A percentile compares a stretch with the other conserved stretches of the same genome.
phyloP scores from a whole-genome alignment of 192 early-diverging fungal genomes.

The Obelidium mucronatum region DNA sequence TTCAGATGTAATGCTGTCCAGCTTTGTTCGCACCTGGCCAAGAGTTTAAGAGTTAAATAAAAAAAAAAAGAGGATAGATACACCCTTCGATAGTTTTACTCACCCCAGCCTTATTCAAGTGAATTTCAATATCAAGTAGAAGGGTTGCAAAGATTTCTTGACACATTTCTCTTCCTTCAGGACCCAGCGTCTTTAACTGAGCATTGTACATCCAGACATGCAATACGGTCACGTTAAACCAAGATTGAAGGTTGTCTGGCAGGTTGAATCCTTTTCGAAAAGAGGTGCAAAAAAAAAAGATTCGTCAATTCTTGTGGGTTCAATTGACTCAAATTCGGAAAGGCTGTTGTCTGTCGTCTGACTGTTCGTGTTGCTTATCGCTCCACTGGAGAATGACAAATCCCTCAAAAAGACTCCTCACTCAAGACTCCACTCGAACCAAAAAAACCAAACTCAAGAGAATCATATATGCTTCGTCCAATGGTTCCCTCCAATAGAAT shows the following conservation, averaged over 20 bases:
- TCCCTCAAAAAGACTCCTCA: no score
- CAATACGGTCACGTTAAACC: conserved; percentile 89
- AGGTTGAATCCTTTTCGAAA: conserved; percentile 53
- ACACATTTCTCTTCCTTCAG: conserved; percentile 75
- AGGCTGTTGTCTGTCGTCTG: no score
- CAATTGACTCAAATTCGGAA: no score
- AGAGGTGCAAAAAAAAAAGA: background rate
- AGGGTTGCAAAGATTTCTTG: conserved; percentile 89
- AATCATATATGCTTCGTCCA: no score
- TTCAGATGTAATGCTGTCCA: conserved; percentile 80
- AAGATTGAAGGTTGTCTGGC: conserved; percentile 88
- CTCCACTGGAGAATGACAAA: no score
- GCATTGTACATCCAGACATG: conserved; percentile 96
- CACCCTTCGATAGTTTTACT: no score
- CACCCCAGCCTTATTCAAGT: conserved; percentile 83
- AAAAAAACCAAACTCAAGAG: no score
- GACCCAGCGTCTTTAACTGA: conserved; percentile 58
- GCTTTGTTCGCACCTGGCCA: conserved; percentile 60
- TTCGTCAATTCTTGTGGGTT: no score
- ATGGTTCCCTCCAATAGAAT: no score
- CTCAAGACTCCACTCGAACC: no score
- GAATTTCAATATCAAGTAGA: conserved; percentile 87
- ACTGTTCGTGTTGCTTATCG: no score
- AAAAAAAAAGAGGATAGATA: background rate
- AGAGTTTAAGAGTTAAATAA: background rate